A percentile compares a stretch with the other conserved stretches of the same genome.
These are phyloP conservation scores for Lophium mytilinum DNA, from an alignment of 495 filamentous ascomycete genomes.

Conservation along the genomic window DNA sequence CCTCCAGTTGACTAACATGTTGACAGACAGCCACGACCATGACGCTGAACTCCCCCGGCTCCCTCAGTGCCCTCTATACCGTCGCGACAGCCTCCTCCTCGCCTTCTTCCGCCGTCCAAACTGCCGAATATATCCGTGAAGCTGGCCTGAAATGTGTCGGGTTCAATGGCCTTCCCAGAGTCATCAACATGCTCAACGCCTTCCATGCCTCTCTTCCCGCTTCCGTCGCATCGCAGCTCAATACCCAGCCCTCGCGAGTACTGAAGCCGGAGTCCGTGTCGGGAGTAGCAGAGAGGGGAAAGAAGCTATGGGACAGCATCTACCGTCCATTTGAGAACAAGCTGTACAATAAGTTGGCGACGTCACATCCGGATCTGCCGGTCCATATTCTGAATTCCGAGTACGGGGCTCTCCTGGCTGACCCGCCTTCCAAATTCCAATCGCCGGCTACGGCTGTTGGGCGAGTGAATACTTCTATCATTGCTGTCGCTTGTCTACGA, in stretches of 20 bases:
- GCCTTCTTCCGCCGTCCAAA: constrained; percentile 35
- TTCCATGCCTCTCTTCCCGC: constrained; percentile 52
- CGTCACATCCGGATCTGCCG: constrained; percentile 66
- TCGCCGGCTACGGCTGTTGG: constrained; percentile 46
- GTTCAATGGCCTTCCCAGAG: constrained; percentile 73
- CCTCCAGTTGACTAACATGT: constrained; percentile 10
- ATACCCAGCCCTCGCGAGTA: constrained; percentile 43
- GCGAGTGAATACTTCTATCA: constrained; percentile 55
- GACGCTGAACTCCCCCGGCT: constrained; percentile 66
- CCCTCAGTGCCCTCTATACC: constrained; percentile 47
- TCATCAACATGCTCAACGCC: constrained; percentile 65
- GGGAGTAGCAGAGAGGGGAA: constrained; percentile 47
- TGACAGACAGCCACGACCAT: constrained; percentile 60
- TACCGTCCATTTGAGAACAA: constrained; percentile 65
- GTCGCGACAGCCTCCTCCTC: constrained; percentile 36
- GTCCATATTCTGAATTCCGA: constrained; percentile 65
- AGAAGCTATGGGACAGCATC: constrained; percentile 59
- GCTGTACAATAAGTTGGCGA: constrained; percentile 55
- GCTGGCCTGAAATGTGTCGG: constrained; percentile 74
- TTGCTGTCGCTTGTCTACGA: constrained; percentile 61
- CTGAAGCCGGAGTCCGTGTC: constrained; percentile 43
- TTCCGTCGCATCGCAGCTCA: constrained; percentile 37
- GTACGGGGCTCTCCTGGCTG: constrained; percentile 61
- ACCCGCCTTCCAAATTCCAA: constrained; percentile 37
- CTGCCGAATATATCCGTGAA: constrained; percentile 69